These are phyloP conservation scores for Moesziomyces sp. DNA, from an alignment of 1,284 basidiomycete genomes.

Conservation along the genomic window DNA sequence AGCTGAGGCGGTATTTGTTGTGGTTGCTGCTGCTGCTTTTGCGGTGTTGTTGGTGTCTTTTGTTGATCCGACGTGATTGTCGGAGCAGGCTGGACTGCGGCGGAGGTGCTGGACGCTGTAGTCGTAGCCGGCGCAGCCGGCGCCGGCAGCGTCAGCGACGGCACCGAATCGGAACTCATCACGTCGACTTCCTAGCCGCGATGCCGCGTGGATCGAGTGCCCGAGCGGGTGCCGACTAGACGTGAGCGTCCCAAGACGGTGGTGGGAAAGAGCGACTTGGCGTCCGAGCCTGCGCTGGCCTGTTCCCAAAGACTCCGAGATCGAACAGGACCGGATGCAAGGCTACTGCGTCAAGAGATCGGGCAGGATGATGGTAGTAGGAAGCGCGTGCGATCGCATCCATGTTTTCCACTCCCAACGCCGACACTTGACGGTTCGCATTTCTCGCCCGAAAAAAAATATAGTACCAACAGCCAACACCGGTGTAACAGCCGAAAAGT, in stretches of 20 bases:
- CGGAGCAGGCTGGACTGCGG: not conserved
- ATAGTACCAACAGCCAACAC: too few species aligned
- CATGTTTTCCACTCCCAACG: constrained; percentile 9
- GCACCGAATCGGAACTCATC: constrained; percentile 29
- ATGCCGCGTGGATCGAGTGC: too few species aligned
- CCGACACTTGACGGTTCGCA: not conserved
- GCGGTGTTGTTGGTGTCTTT: constrained; percentile 15
- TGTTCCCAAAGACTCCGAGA: too few species aligned
- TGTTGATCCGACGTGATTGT: constrained; percentile 12
- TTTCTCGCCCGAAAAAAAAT: constrained; percentile 30
- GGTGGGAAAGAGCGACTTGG: too few species aligned
- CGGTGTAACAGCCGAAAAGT: too few species aligned
- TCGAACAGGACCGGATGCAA: constrained; percentile 6
- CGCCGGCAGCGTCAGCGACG: constrained; percentile 32
- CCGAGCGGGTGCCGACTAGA: too few species aligned
- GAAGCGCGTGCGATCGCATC: constrained; percentile 11
- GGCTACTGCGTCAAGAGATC: constrained; percentile 10
- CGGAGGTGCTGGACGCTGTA: not conserved
- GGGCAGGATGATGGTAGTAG: constrained; percentile 28
- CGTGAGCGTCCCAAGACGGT: too few species aligned
- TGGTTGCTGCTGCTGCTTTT: constrained; percentile 9
- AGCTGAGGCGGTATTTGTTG: constrained; percentile 12
- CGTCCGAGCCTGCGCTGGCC: too few species aligned
- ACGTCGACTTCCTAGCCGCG: not conserved
- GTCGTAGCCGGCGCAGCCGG: constrained; percentile 7